Evolutionary conservation across 495 filamentous ascomycete genomes (phyloP), one percentile per base, ranked within the genome.

Genomic region (Letharia lupina): DNA sequence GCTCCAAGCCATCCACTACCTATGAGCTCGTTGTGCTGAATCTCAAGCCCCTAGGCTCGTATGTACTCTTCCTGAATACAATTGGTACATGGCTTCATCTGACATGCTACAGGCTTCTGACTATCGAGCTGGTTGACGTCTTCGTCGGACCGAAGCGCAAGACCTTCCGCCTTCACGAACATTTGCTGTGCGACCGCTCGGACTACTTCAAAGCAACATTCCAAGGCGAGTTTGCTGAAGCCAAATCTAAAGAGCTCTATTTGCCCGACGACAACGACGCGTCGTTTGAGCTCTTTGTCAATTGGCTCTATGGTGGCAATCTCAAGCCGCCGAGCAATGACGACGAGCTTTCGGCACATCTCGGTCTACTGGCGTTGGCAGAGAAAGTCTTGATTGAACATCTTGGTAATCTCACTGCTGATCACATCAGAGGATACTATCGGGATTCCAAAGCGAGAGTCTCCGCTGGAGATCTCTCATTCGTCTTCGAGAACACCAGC

Each of bases 221-320:
- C 40, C 60, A 44, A 9, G 62, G 72, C 31, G 15, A 60, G 11
- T 69, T 68, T 44, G 42, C 39, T n/a, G 65, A 74, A 65, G 61
- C 65, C 16, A 28, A 42, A 48, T 56, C 59, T 6, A 54, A 58
- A 37, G 35, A 39, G 12, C 37, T 65, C 31, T 58, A 64, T 20
- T 23, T 81, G 42, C 64, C 70, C 28, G 77, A 80, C 48, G 75
- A 77, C 62, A 71, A 76, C 62, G 73, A 71, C 2, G 73, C 73
- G 8, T 60, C 74, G 12, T 64, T 79, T 11, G 54, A 58, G 42
- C 50, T 62, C 28, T 69, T 70, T n/a, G 28, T 70, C 35, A 58
- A 69, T 18, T 72, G 66, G 66, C 57, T 72, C 9, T 72, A 69
- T 44, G 41, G 61, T 15, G 31, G 28, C 37, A 45, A 0, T 1